Base-by-base conservation (phyloP, 352 stramenopile species). In the Phytophthora fragariae region DNA sequence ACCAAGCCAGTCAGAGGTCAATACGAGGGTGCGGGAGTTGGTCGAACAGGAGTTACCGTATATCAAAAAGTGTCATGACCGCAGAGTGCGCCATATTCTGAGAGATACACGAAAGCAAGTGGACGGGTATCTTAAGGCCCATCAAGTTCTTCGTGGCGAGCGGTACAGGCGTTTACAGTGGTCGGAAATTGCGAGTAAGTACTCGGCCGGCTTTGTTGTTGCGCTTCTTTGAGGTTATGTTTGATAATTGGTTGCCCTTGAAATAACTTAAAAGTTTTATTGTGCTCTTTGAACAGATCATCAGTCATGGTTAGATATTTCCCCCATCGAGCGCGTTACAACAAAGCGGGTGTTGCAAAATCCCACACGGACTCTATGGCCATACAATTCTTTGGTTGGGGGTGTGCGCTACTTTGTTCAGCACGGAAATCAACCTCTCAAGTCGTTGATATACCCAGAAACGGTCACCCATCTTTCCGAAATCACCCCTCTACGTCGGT, bases 391-490 rank as follows among this genome's bases (percentile, higher is more conserved):
- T 37, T 53, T 90, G 31, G 80, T 83, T 31, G 83, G 83, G n/a
- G 59, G 57, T 11, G 67, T 90, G 24, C 60, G 66, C 12, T 88
- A 87, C 52, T 75, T 79, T 11, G 62, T 87, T 8, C 65, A 81
- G 5, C 46, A 60, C 39, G 68, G 73, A 0, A 12, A 70, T 4
- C 50, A 37, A 15, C n/a, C 33, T 9, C 54, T 75, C 6, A 65
- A 62, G 57, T 73, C 14, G n/a, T 63, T 74, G 47, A 59, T 82
- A 9, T 76, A 77, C 29, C 84, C 86, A 1, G 86, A 93, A 66
- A 92, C 86, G 6, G 74, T 93, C 14, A 81, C 83, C 9, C 57
- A 88, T 17, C 54, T 93, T 17, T 63, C 65, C 33, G 69, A 87
- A 47, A 81, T 88, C 8, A 80, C 84, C 1, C 58, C 74, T 3